These are phyloP conservation scores for Boletus patriciae DNA, from an alignment of 768 basidiomycete species.

Conservation along the genomic window DNA sequence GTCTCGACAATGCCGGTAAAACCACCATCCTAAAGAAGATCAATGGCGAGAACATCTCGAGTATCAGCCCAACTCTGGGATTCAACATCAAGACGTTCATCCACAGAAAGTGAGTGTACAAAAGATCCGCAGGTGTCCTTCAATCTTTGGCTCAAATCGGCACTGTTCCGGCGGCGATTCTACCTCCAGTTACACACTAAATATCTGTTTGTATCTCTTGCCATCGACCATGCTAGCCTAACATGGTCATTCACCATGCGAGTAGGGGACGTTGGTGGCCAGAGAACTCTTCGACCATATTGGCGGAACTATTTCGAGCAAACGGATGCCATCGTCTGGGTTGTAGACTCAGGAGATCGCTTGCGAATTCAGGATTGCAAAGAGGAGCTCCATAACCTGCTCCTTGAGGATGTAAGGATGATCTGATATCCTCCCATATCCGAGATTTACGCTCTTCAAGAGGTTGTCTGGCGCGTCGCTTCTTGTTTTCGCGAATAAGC, in stretches of 20 bases:
- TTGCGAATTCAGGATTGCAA: constrained; percentile 89
- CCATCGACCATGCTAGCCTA: neutral
- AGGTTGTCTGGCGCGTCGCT: constrained; percentile 94
- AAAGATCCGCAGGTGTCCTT: constrained; percentile 18
- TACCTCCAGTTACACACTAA: constrained; percentile 41
- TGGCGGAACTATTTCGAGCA: constrained; percentile 99
- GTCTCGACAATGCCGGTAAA: constrained; percentile 98
- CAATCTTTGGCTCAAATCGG: constrained; percentile 18
- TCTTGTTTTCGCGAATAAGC: constrained; percentile 96
- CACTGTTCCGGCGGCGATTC: constrained; percentile 26
- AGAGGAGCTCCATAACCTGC: constrained; percentile 78
- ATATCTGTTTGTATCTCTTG: constrained; percentile 38
- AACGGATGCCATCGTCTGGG: constrained; percentile 98
- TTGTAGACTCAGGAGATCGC: constrained; percentile 93
- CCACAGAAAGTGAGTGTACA: constrained; percentile 71
- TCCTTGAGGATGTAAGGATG: constrained; percentile 84
- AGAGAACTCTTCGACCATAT: constrained; percentile 92
- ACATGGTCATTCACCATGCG: constrained; percentile 78
- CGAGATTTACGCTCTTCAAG: constrained; percentile 43
- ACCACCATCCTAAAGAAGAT: constrained; percentile 97
- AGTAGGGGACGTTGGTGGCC: constrained; percentile 97
- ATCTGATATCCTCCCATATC: constrained; percentile 5
- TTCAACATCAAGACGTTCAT: constrained; percentile 99
- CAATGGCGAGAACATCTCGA: constrained; percentile 86
- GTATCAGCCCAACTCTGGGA: constrained; percentile 90